These are phyloP conservation scores for Eurotiales sp. DNA, from an alignment of 2,329 filamentous ascomycete genomes.

Conservation along the genomic window DNA sequence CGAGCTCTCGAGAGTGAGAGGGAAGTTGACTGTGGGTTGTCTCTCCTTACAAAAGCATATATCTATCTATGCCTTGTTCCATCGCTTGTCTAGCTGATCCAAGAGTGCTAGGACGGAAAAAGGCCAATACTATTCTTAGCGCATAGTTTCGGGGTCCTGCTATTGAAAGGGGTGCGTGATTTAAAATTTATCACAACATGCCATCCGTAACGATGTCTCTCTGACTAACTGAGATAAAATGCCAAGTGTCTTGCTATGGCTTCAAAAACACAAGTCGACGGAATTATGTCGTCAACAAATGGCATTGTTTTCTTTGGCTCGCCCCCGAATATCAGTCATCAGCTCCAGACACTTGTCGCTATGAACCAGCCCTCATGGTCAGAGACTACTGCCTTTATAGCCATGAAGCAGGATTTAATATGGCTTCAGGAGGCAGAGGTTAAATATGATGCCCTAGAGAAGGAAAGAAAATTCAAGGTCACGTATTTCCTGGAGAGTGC, in stretches of 20 bases:
- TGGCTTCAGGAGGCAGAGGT: constrained; percentile 8
- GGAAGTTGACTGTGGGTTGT: background rate
- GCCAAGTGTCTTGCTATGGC: constrained; percentile 1
- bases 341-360: constrained; percentile 1
- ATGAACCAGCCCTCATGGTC: background rate
- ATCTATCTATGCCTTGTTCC: background rate
- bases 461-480: background rate
- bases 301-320: constrained; percentile 12
- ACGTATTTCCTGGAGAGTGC: constrained; percentile 12
- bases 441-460: constrained; percentile 5
- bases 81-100: background rate
- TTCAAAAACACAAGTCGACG: background rate
- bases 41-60: background rate
- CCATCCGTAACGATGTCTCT: background rate
- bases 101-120: background rate
- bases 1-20: constrained; percentile 3
- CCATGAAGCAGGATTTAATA: background rate
- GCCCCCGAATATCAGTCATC: constrained; percentile 3
- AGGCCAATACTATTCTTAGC: constrained; percentile 9
- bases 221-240: background rate
- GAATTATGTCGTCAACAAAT: background rate
- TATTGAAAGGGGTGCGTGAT: constrained; percentile 12
- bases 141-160: constrained; percentile 13
- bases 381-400: background rate
- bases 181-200: background rate